These are phyloP conservation scores for Plectranthus barbatus DNA, from an alignment of 257 asterid species.

Conservation along the genomic window DNA sequence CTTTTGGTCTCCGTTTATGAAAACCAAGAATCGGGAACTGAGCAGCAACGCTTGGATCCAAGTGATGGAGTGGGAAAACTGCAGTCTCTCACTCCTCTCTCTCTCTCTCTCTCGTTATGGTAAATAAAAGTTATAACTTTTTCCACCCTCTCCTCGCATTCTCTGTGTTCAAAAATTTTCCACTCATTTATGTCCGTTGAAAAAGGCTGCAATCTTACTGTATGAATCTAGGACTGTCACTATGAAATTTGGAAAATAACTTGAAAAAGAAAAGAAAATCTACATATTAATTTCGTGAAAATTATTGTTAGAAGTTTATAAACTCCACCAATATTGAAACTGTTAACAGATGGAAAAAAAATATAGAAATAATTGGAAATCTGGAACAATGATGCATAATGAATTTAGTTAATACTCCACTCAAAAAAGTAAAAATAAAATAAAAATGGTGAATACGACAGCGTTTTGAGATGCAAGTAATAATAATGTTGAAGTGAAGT, in stretches of 20 bases:
- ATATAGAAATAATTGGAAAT: too few species aligned
- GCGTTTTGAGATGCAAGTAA: neutral
- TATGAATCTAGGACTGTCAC: neutral
- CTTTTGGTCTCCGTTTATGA: constrained; percentile 27
- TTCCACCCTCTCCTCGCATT: neutral
- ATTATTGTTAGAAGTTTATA: too few species aligned
- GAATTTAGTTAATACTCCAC: too few species aligned
- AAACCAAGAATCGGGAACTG: constrained; percentile 28
- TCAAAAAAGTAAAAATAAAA: too few species aligned
- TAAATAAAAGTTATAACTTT: constrained; percentile 39
- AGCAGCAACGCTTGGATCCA: constrained; percentile 41
- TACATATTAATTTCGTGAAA: too few species aligned
- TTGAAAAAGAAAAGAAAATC: too few species aligned
- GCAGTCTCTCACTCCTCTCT: constrained; percentile 40
- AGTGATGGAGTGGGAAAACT: constrained; percentile 31
- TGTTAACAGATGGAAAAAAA: too few species aligned
- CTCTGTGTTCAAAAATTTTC: constrained; percentile 6
- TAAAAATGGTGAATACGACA: too few species aligned
- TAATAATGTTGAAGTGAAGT: neutral
- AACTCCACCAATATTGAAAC: too few species aligned
- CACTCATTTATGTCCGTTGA: constrained; percentile 19
- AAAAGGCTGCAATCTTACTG: constrained; percentile 24
- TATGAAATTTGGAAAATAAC: neutral
- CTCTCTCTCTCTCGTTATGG: constrained; percentile 35
- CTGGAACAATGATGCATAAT: too few species aligned